Evolutionary conservation across 805 yeast genomes (phyloP), one percentile per base, ranked within the genome.

Genomic region (Candida incommunis): DNA sequence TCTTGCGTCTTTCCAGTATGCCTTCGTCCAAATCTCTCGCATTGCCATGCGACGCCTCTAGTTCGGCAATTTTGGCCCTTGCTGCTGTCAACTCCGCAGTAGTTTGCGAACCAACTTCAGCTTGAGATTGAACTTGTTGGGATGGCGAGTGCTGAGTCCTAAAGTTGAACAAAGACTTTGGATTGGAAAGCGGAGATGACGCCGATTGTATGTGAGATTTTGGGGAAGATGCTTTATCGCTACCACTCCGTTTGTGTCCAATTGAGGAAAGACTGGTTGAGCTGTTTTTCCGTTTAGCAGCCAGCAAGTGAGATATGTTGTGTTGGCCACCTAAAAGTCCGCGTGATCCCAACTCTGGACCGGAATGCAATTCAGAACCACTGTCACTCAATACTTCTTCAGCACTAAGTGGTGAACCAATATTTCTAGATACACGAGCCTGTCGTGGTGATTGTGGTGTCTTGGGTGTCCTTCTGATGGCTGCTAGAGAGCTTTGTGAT

Each of bases 1-100:
- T 56, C 49, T 48, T 47, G 23, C 60, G 52, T 43, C 58, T 59
- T 44, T 59, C 61, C 27, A 48, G 46, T 25, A 53, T 45, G 21
- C 43, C 51, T 26, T 42, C 49, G 16, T 50, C 54, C 31, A 52
- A 46, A 21, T 40, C 41, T 5, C 26, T 40, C 1, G 43, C 40
- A 4, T 40, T 21, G 13, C 47, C 40, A 20, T 25, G 27, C 22
- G 35, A 22, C 21, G 37, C 42, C 45, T 60, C 63, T 15, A 60
- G 51, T 43, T 52, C 58, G 2, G 54, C 51, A 40, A 60, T 56
- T 4, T 54, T 53, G 41, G 50, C 50, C 31, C 54, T 56, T 16
- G 63, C 56, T 7, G 49, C 57, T 7, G 49, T 45, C 7, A 59
- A 52, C 37, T 31, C 37, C 9, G 18, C 5, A 7, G n/a, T 18